Conservation (phyloP, 768 basidiomycete genomes). For the Xerocomellus intermedius region DNA sequence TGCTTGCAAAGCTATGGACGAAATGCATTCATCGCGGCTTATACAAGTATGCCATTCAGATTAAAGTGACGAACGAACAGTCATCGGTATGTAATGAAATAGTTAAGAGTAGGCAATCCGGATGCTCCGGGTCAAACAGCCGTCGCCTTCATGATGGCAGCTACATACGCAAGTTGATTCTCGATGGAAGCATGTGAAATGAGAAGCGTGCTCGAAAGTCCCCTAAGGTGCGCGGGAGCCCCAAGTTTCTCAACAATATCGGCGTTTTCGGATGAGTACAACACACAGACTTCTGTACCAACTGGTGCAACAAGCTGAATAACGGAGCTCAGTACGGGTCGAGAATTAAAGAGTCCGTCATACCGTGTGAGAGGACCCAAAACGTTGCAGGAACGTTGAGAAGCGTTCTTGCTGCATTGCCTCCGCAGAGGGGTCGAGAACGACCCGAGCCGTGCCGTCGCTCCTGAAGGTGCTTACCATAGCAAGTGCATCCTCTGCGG, state of each 20-base stretch:
- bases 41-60: background rate
- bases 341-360: conserved; percentile 12
- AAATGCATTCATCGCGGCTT: too few relatives aligned
- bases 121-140: conserved; percentile 5
- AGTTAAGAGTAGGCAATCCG: background rate
- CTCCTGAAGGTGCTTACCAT: conserved; percentile 54
- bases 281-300: conserved; percentile 51
- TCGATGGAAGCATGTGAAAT: conserved; percentile 57
- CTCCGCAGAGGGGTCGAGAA: conserved; percentile 39
- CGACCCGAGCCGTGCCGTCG: conserved; percentile 48
- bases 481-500: conserved; percentile 41
- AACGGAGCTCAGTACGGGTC: background rate
- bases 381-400: conserved; percentile 45
- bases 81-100: background rate
- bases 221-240: conserved; percentile 44
- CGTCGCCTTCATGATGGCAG: conserved; percentile 40
- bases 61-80: background rate
- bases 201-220: conserved; percentile 45
- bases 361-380: conserved; percentile 56
- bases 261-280: conserved; percentile 54
- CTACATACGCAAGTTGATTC: conserved; percentile 57
- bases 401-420: conserved; percentile 47
- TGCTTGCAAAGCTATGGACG: too few relatives aligned
- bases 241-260: conserved; percentile 49
- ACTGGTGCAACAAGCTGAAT: conserved; percentile 57